Conservation (phyloP, 139 green algal species). For the Gonium pectorale region DNA sequence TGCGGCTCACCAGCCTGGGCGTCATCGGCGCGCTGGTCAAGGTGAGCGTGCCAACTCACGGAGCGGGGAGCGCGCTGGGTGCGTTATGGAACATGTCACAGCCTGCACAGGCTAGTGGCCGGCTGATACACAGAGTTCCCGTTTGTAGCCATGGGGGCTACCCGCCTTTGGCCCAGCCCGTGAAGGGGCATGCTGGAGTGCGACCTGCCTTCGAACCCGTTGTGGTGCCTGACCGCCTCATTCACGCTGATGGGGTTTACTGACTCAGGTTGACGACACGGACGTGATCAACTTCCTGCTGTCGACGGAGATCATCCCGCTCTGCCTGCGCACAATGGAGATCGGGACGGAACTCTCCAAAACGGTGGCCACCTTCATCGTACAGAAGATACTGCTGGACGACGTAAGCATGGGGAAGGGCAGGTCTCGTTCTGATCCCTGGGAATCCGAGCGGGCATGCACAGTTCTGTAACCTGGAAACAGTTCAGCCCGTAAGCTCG, state of each 20-base stretch:
- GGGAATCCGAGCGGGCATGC: too few relatives aligned
- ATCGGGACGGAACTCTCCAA: conserved; percentile 99
- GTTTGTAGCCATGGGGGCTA: too few relatives aligned
- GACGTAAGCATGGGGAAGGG: conserved; percentile 66
- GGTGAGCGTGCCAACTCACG: conserved; percentile 62
- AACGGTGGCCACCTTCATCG: conserved; percentile 99
- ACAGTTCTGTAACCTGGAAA: too few relatives aligned
- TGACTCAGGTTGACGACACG: conserved; percentile 92
- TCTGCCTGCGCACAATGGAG: conserved; percentile 99
- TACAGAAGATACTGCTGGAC: conserved; percentile 99
- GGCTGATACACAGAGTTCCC: too few relatives aligned
- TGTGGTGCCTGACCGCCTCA: too few relatives aligned
- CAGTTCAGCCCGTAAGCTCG: too few relatives aligned
- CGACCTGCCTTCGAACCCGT: too few relatives aligned
- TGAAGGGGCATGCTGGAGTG: too few relatives aligned
- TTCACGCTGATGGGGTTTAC: neutral
- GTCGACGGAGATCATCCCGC: conserved; percentile 99
- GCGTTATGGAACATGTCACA: too few relatives aligned
- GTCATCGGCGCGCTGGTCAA: conserved; percentile 99
- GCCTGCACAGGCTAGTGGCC: too few relatives aligned
- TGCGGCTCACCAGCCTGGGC: conserved; percentile 95
- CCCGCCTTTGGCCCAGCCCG: too few relatives aligned
- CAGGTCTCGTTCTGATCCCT: neutral
- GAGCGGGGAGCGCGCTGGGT: neutral
- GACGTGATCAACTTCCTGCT: conserved; percentile 99